Evolutionary conservation across 805 yeast species (phyloP), one percentile per base, ranked within the genome.

Genomic region (Lipomyces orientalis): DNA sequence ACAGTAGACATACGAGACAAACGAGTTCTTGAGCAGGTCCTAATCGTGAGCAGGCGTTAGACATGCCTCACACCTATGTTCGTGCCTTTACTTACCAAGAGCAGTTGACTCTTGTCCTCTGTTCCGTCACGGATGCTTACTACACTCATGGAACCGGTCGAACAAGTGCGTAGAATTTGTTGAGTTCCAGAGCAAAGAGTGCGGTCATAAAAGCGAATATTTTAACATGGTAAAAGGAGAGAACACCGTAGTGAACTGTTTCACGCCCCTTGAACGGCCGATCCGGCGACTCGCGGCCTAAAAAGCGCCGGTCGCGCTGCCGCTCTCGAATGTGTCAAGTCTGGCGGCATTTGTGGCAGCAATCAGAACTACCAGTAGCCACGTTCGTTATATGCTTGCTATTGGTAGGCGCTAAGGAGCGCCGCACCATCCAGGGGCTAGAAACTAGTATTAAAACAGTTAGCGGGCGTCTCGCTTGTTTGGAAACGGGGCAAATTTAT

Each of bases 21-120:
- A 63, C n/a, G 71, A 64, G 54, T 67, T 60, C 49, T 62, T 54
- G 34, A 67, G 64, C 33, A 67, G 19, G 19, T 54, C 65, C 70
- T 64, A 49, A 19, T 43, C n/a, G 14, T n/a, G 34, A 22, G 12
- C n/a, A 19, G 31, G 9, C n/a, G 19, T n/a, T 33, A 37, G 60
- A 19, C 29, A 35, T 37, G 10, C 33, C n/a, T 16, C 12, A 37
- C n/a, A 16, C 35, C 22, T 31, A 35, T 6, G 16, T 16, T 19
- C 19, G 16, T 1, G 2, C 31, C 16, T 22, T 12, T 10, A 61
- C 62, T 22, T 43, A 65, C 66, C 54, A 66, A 61, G 16, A 66
- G 54, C 19, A 66, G 58, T 56, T 66, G 62, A 56, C 66, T 59
- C 46, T 66, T 63, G 55, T 58, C 61, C 22, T 60, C 55, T 43